These are phyloP conservation scores for Clonostachys rosea DNA, from an alignment of 2,329 filamentous ascomycete genomes.

Conservation along the genomic window DNA sequence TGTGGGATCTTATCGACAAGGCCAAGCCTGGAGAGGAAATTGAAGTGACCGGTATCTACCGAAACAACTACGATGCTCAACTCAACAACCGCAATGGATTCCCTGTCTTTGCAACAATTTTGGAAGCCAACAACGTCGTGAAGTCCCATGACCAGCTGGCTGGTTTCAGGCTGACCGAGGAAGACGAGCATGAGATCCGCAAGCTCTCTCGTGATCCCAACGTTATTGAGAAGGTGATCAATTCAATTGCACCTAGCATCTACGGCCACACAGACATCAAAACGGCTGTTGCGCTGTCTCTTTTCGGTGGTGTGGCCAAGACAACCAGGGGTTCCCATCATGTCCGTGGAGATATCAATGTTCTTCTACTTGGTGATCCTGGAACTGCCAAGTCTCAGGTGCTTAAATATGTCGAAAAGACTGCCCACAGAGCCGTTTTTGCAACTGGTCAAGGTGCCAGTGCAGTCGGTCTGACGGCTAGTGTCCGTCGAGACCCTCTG, in stretches of 20 bases:
- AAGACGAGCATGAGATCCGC: slow-evolving; percentile 89
- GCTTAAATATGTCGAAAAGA: slow-evolving; percentile 96
- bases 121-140: slow-evolving; percentile 95
- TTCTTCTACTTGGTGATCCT: slow-evolving; percentile 90
- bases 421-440: slow-evolving; percentile 93
- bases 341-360: slow-evolving; percentile 96
- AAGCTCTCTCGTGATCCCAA: slow-evolving; percentile 83
- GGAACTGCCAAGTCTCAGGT: slow-evolving; percentile 98
- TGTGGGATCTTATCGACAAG: slow-evolving; percentile 95
- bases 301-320: slow-evolving; percentile 94
- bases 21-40: slow-evolving; percentile 98
- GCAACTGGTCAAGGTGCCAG: slow-evolving; percentile 96
- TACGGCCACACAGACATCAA: slow-evolving; percentile 97
- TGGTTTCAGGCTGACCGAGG: slow-evolving; percentile 90
- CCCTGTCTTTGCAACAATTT: slow-evolving; percentile 94
- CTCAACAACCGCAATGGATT: slow-evolving; percentile 99
- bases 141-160: slow-evolving; percentile 97
- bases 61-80: slow-evolving; percentile 96
- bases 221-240: slow-evolving; percentile 88
- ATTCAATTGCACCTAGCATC: slow-evolving; percentile 93
- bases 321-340: slow-evolving; percentile 82
- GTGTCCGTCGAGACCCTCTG: slow-evolving; percentile 89
- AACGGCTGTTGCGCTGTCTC: slow-evolving; percentile 87
- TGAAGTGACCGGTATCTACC: slow-evolving; percentile 93
- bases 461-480: slow-evolving; percentile 95